phyloP scores from a whole-genome alignment of 2,329 filamentous ascomycete species.

The Colletotrichum tofieldiae region DNA sequence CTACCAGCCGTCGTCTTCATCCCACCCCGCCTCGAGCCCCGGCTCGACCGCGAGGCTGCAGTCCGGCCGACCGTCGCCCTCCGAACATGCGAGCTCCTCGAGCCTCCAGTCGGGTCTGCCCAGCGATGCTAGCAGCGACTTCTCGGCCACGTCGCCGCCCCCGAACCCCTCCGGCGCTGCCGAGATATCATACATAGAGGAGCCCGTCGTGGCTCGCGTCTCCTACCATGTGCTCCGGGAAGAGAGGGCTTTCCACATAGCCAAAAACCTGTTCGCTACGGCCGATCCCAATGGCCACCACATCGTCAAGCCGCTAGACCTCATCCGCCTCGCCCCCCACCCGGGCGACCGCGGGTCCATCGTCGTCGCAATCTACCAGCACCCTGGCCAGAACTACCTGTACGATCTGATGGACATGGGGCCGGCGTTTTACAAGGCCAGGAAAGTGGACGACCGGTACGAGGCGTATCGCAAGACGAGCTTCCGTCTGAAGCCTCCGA shows the following conservation, averaged over 20 bases:
- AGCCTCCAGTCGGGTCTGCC: slow-evolving; percentile 49
- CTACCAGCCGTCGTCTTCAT: slow-evolving; percentile 61
- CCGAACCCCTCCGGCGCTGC: slow-evolving; percentile 53
- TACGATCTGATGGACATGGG: slow-evolving; percentile 82
- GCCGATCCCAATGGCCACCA: slow-evolving; percentile 82
- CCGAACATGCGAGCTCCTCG: slow-evolving; percentile 57
- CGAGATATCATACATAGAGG: slow-evolving; percentile 71
- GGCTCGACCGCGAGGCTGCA: slow-evolving; percentile 59
- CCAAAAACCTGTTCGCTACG: slow-evolving; percentile 78
- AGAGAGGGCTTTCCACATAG: slow-evolving; percentile 89
- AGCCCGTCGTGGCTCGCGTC: slow-evolving; percentile 83
- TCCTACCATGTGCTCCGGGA: slow-evolving; percentile 87
- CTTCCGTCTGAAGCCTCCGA: slow-evolving; percentile 69
- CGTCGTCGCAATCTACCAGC: slow-evolving; percentile 85
- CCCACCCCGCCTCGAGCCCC: slow-evolving; percentile 61
- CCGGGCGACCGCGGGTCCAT: slow-evolving; percentile 80
- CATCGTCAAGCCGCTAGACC: slow-evolving; percentile 85
- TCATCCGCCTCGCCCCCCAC: slow-evolving; percentile 79
- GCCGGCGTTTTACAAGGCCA: slow-evolving; percentile 77
- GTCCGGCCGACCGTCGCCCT: slow-evolving; percentile 60
- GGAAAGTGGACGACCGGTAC: slow-evolving; percentile 67
- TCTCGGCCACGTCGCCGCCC: slow-evolving; percentile 55
- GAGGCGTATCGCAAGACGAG: slow-evolving; percentile 61
- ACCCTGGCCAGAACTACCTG: slow-evolving; percentile 82
- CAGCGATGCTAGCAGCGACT: slow-evolving; percentile 59